These are phyloP conservation scores for Candida ulmi DNA, from an alignment of 805 yeast species.

Conservation along the genomic window DNA sequence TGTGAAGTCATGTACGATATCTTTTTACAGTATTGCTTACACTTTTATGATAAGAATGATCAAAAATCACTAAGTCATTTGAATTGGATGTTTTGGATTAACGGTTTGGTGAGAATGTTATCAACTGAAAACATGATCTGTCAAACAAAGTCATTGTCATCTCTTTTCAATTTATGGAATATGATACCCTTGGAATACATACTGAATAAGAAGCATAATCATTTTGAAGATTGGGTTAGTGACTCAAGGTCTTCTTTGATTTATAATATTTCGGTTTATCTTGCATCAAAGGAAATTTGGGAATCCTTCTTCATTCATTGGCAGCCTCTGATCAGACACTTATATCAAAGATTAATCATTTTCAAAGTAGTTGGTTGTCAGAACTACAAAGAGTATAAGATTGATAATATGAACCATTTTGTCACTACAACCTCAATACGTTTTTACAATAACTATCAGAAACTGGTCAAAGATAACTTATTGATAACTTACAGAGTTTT, in stretches of 20 bases:
- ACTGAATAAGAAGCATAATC: not conserved
- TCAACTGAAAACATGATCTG: constrained; percentile 55
- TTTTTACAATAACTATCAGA: not conserved
- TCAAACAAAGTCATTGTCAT: constrained; percentile 57
- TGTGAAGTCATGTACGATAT: constrained; percentile 39
- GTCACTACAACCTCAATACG: constrained; percentile 5
- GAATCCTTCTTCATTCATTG: constrained; percentile 63
- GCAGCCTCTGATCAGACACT: constrained; percentile 70
- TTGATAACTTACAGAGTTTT: not conserved
- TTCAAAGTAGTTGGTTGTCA: constrained; percentile 52
- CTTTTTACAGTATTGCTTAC: constrained; percentile 19
- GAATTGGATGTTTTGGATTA: constrained; percentile 77
- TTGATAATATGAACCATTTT: not conserved
- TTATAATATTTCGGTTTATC: constrained; percentile 46
- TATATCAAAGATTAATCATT: constrained; percentile 57
- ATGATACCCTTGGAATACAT: constrained; percentile 40
- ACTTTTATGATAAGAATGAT: constrained; percentile 1
- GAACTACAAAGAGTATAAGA: not conserved
- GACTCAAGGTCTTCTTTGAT: constrained; percentile 36
- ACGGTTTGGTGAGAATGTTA: constrained; percentile 53
- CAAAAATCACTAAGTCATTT: constrained; percentile 21
- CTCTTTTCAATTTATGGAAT: constrained; percentile 73
- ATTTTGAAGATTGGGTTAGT: constrained; percentile 33
- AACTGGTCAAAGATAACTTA: not conserved
- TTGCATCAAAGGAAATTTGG: constrained; percentile 49